Evolutionary conservation across 495 filamentous ascomycete species (phyloP).

Genomic region (Annulohypoxylon maeteangense): DNA sequence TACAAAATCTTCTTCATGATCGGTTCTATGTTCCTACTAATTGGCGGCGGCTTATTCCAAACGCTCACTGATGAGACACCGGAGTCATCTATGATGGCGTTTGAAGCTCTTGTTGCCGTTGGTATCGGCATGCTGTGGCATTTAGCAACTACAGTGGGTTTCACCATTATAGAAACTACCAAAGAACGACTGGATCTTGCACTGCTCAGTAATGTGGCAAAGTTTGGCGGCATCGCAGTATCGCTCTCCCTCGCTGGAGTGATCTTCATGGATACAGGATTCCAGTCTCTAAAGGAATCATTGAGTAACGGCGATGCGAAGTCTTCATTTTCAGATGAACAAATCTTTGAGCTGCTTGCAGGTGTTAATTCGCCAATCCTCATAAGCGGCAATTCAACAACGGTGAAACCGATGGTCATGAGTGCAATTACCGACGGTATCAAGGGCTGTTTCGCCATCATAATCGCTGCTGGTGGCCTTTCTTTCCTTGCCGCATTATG

Average conservation of each 20-base stretch:
- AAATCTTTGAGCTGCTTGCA: slow-evolving; percentile 57
- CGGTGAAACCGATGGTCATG: slow-evolving; percentile 5
- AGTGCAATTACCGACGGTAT: slow-evolving; percentile 14
- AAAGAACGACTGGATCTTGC: slow-evolving; percentile 57
- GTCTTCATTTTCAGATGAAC: slow-evolving; percentile 31
- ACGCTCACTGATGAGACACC: slow-evolving; percentile 51
- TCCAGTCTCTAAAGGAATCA: slow-evolving; percentile 46
- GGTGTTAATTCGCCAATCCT: slow-evolving; percentile 57
- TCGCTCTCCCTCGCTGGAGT: slow-evolving; percentile 65
- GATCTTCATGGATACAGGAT: slow-evolving; percentile 62
- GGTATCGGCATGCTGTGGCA: slow-evolving; percentile 58
- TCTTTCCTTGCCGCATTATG: slow-evolving; percentile 13
- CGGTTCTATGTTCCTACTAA: slow-evolving; percentile 58
- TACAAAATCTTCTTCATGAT: slow-evolving; percentile 70
- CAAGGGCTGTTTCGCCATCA: slow-evolving; percentile 10
- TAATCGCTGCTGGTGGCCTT: slow-evolving; percentile 7
- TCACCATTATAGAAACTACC: slow-evolving; percentile 55
- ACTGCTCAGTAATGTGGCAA: slow-evolving; percentile 64
- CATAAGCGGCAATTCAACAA: slow-evolving; percentile 30
- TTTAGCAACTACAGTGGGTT: slow-evolving; percentile 63
- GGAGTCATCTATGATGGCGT: slow-evolving; percentile 60
- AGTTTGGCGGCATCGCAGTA: slow-evolving; percentile 62
- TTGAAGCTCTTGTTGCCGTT: slow-evolving; percentile 61
- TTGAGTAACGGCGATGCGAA: slow-evolving; percentile 47
- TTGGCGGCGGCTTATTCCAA: slow-evolving; percentile 64